Evolutionary conservation across 2,329 filamentous ascomycete species (phyloP), one percentile per base, ranked within the genome.

Genomic region (Zasmidium cellare): DNA sequence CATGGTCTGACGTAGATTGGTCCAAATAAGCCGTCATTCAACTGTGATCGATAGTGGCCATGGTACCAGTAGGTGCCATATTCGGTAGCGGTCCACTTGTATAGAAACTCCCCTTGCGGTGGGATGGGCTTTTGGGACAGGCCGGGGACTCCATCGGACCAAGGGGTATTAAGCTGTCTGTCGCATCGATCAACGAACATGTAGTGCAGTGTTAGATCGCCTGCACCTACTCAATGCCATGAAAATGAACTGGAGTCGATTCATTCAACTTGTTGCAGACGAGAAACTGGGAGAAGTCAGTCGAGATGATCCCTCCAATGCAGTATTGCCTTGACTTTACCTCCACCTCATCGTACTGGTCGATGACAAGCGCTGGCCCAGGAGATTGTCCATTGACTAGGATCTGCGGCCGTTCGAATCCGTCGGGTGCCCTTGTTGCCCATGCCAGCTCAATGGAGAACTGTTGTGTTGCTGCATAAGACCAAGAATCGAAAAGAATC

Each of bases 61-160:
- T 63, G 61, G 28, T 57, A 65, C 53, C 53, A 65, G 48, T 61
- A 65, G 11, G 54, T 53, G 20, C 62, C 62, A 45, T 56, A 58
- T 12, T 60, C 44, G 16, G 16, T 55, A 6, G 62, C 62, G 12
- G 47, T 58, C 55, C 57, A 65, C 25, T 59, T 55, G 56, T 65
- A 63, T 5, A 61, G 45, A 45, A 46, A 63, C 16, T 55, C 53
- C 9, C 48, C 38, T 16, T 56, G 56, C 14, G 60, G 55, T 9
- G 38, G 31, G 69, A 66, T 65, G 12, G 54, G 60, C 16, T 35
- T 51, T 46, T 66, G 64, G 11, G 62, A 57, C 2, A 66, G 45
- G 3, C 64, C 64, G 46, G 62, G 56, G 12, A 63, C 60, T 18
- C 64, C 64, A 48, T 66, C 64, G 7, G 62, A 58, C 63, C 63